Base-by-base conservation (phyloP, 306 rosid genomes). In the Oemleria cerasiformis region DNA sequence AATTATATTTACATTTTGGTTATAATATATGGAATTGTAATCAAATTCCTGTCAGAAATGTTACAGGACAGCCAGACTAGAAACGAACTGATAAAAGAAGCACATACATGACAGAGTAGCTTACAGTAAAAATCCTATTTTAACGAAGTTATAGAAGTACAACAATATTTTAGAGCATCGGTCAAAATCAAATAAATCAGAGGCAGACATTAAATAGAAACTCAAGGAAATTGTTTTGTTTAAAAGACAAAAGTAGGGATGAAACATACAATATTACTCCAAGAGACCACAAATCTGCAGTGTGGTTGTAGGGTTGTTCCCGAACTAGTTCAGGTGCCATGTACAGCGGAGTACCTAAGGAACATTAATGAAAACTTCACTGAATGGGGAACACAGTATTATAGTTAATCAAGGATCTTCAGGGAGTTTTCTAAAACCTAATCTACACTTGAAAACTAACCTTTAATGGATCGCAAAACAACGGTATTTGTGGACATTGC, bases 261-360 rank as follows among this genome's bases (percentile, higher is more conserved):
- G 75, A 40, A 72, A 74, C 91, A 14, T 94, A 94, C 99, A 91
- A 63, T 82, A 94, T 94, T 72, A 94, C 96, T 77, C 99, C 99
- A 53, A 94, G 97, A 60, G 99, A 94, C 99, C 99, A 94, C 67
- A 94, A 79, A 83, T 94, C 99, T 67, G 92, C 99, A 54, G 97
- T 85, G 82, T 94, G 99, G 81, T 78, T 94, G 85, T 94, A 94
- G 17, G 99, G 99, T 68, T 94, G 97, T 78, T 94, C 99, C 36
- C 96, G 86, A 53, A 94, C 99, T 72, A 94, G 88, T 82, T 94
- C 99, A 0, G 99, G 99, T 80, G 99, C 99, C 99, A 91, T 94
- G 81, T 94, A 94, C 68, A 94, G 77, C 16, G 99, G 99, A 57
- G 99, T 94, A 57, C 99, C 99, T 94, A 44, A 82, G 60, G 64